Evolutionary conservation across 2,329 filamentous ascomycete species (phyloP).

Genomic region (Cytospora schulzeri): DNA sequence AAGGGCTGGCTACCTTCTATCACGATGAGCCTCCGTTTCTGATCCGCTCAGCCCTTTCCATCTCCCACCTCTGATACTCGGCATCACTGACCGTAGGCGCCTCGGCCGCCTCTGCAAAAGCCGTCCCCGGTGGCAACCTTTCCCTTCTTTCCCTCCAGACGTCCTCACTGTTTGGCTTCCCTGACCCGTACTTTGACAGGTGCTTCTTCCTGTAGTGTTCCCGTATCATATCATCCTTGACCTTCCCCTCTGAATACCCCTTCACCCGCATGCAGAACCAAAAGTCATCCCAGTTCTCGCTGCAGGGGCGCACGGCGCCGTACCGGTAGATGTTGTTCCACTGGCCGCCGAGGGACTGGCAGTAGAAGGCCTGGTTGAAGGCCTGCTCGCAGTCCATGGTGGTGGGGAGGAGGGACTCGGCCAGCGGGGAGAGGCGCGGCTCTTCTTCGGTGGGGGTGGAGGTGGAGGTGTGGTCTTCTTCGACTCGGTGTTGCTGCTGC

Average conservation of each 20-base stretch:
- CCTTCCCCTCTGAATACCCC: slow-evolving; percentile 55
- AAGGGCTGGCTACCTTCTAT: slow-evolving; percentile 23
- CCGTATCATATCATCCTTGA: slow-evolving; percentile 63
- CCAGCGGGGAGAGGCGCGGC: slow-evolving; percentile 48
- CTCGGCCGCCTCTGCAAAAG: slow-evolving; percentile 47
- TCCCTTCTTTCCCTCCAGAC: slow-evolving; percentile 78
- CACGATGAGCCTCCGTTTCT: slow-evolving; percentile 34
- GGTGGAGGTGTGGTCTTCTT: slow-evolving; percentile 19
- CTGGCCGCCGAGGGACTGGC: slow-evolving; percentile 87
- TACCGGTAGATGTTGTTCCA: slow-evolving; percentile 91
- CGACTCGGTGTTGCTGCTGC: slow-evolving; percentile 32
- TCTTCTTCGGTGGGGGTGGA: slow-evolving; percentile 24
- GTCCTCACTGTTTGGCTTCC: slow-evolving; percentile 78
- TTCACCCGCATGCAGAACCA: slow-evolving; percentile 96
- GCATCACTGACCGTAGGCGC: slow-evolving; percentile 44
- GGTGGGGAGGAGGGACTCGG: slow-evolving; percentile 73
- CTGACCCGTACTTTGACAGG: slow-evolving; percentile 63
- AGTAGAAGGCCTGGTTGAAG: slow-evolving; percentile 94
- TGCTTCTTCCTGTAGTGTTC: slow-evolving; percentile 70
- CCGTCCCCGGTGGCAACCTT: slow-evolving; percentile 53
- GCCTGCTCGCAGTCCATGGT: slow-evolving; percentile 86
- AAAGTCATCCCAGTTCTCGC: slow-evolving; percentile 88
- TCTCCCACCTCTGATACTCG: slow-evolving; percentile 45
- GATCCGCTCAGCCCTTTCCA: slow-evolving; percentile 40
- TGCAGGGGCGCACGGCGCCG: slow-evolving; percentile 75